Conservation (phyloP, 2,329 filamentous ascomycete genomes). For the Fusarium hostae region DNA sequence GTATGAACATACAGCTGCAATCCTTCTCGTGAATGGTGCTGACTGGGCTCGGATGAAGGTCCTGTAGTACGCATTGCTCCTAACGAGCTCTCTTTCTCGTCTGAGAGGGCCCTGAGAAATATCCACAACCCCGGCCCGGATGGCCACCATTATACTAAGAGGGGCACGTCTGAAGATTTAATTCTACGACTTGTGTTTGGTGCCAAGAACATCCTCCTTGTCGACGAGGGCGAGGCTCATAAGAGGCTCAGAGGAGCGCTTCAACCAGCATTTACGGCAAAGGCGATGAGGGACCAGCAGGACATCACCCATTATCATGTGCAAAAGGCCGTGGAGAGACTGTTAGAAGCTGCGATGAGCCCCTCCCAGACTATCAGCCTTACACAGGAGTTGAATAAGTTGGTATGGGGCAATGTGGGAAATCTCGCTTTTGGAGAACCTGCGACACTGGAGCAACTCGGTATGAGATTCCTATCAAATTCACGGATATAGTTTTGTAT, state of each 20-base stretch:
- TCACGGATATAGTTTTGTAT: background rate
- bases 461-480: background rate
- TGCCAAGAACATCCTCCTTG: background rate
- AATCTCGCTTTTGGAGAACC: background rate
- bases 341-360: background rate
- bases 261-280: background rate
- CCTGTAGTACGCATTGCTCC: background rate
- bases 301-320: background rate
- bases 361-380: background rate
- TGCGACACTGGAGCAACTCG: background rate
- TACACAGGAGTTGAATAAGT: background rate
- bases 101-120: background rate
- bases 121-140: background rate
- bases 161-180: background rate
- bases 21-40: background rate
- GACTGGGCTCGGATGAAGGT: background rate
- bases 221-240: background rate
- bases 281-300: background rate
- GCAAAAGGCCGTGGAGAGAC: background rate
- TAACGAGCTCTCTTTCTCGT: background rate
- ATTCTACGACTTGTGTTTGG: background rate
- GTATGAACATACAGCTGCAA: background rate
- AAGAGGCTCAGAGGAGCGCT: background rate
- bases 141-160: background rate
- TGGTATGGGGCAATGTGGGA: background rate